These are phyloP conservation scores for Curvularia sp. DNA, from an alignment of 2,329 filamentous ascomycete species.

Conservation along the genomic window DNA sequence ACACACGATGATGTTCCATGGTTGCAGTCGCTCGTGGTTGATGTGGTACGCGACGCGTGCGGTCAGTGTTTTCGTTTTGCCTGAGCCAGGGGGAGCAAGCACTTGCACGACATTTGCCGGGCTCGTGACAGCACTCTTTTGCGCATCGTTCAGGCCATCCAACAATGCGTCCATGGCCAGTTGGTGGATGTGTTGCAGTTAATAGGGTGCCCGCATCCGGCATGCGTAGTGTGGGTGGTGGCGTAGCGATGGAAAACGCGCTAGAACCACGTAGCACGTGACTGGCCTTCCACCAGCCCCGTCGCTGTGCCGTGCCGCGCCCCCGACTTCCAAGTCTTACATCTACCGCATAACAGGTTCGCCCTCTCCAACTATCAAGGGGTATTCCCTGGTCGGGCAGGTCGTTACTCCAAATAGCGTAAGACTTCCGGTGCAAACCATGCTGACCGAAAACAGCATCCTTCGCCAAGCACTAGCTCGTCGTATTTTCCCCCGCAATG, in stretches of 20 bases:
- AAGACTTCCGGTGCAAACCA: slow-evolving; percentile 8
- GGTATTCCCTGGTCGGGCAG: background rate
- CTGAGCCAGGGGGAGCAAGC: slow-evolving; percentile 70
- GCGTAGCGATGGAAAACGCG: slow-evolving; percentile 9
- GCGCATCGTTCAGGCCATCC: slow-evolving; percentile 68
- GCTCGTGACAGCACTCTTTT: slow-evolving; percentile 69
- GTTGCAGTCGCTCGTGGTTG: slow-evolving; percentile 71
- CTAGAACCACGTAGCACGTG: slow-evolving; percentile 17
- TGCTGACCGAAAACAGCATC: background rate
- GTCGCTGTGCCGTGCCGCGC: background rate
- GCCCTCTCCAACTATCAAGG: background rate
- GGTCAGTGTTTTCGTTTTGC: slow-evolving; percentile 95
- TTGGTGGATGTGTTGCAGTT: slow-evolving; percentile 16
- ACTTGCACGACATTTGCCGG: slow-evolving; percentile 66
- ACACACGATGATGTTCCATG: slow-evolving; percentile 89
- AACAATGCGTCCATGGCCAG: slow-evolving; percentile 62
- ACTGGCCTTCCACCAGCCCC: background rate
- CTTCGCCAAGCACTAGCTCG: slow-evolving; percentile 14
- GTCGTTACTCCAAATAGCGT: slow-evolving; percentile 11
- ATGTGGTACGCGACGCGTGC: slow-evolving; percentile 91
- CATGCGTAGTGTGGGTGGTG: background rate
- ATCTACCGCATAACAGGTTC: background rate
- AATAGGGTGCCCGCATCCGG: background rate
- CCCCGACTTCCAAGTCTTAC: background rate
- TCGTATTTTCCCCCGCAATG: slow-evolving; percentile 20